Conservation (phyloP, 306 rosid genomes). For the Prunus padus region DNA sequence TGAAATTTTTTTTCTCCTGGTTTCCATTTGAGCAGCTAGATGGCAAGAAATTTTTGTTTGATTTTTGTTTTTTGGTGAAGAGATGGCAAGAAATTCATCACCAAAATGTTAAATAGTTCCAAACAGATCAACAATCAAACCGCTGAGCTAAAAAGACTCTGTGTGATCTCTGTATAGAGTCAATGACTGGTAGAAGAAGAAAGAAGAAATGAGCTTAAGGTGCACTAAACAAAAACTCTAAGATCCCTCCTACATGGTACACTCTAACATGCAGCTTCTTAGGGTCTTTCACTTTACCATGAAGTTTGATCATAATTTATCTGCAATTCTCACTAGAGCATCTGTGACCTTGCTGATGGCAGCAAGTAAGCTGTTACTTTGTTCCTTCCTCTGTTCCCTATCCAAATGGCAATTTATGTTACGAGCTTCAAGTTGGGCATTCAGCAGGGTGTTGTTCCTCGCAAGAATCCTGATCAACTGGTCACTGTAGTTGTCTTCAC, state of each 20-base stretch:
- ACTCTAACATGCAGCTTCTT: conserved; percentile 7
- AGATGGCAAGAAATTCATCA: not conserved
- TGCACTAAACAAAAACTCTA: not conserved
- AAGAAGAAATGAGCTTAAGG: not conserved
- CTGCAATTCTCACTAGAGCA: conserved; percentile 55
- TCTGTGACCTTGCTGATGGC: conserved; percentile 53
- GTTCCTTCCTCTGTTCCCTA: conserved; percentile 55
- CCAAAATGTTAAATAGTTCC: not conserved
- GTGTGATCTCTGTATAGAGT: not conserved
- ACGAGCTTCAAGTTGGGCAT: conserved; percentile 43
- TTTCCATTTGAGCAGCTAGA: not conserved
- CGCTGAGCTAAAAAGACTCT: not conserved
- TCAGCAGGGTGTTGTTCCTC: conserved; percentile 39
- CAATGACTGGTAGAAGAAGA: conserved; percentile 5
- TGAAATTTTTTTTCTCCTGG: not conserved
- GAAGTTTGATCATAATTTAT: conserved; percentile 33
- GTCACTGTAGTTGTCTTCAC: conserved; percentile 27
- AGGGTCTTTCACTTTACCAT: not conserved
- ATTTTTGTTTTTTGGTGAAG: too few species aligned
- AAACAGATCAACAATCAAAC: not conserved
- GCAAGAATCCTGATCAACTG: conserved; percentile 31
- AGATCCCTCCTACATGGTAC: conserved; percentile 1
- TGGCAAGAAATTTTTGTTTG: not conserved
- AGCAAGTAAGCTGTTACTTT: conserved; percentile 34
- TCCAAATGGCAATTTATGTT: conserved; percentile 43